A percentile compares a stretch with the other conserved stretches of the same genome.
phyloP scores from a whole-genome alignment of 192 early-diverging fungal species.

The Diversispora epigaea region DNA sequence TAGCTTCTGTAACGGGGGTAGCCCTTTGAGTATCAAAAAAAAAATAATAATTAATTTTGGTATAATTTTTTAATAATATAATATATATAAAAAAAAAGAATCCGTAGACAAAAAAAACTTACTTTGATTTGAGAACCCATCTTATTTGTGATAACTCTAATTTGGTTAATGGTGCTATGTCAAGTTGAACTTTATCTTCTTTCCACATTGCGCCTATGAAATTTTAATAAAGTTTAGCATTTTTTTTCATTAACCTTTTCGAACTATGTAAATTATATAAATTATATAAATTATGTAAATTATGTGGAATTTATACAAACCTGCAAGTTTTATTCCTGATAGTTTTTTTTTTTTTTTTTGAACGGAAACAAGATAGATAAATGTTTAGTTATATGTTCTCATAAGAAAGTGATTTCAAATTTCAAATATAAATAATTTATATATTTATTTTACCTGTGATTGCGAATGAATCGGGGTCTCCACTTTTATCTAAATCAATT shows the following conservation, averaged over 20 bases:
- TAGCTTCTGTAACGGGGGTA: not conserved
- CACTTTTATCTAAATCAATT: slow-evolving; percentile 37
- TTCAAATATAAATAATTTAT: slow-evolving; percentile 23
- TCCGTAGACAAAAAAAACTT: too few relatives aligned
- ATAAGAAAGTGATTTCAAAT: not conserved
- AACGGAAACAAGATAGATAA: not conserved
- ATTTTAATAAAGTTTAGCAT: slow-evolving; percentile 22
- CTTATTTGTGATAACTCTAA: slow-evolving; percentile 38
- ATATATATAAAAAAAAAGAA: too few relatives aligned
- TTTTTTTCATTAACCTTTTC: not conserved
- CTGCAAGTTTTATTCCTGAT: not conserved
- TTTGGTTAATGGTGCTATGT: slow-evolving; percentile 32
- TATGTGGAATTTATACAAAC: not conserved
- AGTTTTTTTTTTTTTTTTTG: too few relatives aligned
- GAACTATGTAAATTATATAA: not conserved
- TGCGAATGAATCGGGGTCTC: slow-evolving; percentile 24
- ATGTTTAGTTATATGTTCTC: slow-evolving; percentile 15
- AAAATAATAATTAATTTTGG: too few relatives aligned
- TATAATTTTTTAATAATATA: too few relatives aligned
- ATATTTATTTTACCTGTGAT: slow-evolving; percentile 9
- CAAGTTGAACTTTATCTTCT: slow-evolving; percentile 37
- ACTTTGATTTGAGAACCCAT: slow-evolving; percentile 42
- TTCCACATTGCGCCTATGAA: slow-evolving; percentile 56
- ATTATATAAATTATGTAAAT: not conserved
- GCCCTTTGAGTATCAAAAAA: not conserved